These are phyloP conservation scores for Iris pallida DNA, from an alignment of 116 monocot species.

Conservation along the genomic window DNA sequence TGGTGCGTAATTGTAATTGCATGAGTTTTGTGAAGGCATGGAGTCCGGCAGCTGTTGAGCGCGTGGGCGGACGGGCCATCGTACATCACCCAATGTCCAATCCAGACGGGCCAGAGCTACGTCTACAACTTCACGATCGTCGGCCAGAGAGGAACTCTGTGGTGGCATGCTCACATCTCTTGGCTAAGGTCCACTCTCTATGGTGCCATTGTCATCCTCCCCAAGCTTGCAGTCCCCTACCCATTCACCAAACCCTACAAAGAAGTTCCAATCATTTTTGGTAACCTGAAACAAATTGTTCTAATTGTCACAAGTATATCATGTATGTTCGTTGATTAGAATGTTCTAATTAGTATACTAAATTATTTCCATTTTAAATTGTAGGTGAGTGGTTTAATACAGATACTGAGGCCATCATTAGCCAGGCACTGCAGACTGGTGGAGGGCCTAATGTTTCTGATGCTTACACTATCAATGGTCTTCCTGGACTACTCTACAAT, in stretches of 20 bases:
- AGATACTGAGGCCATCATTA: conserved; percentile 29
- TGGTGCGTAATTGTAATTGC: too few relatives aligned
- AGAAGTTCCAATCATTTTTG: conserved; percentile 29
- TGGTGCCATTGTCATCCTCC: conserved; percentile 28
- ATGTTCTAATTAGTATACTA: too few relatives aligned
- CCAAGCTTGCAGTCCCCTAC: conserved; percentile 16
- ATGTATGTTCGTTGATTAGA: too few relatives aligned
- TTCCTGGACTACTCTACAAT: conserved; percentile 32
- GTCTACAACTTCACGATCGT: conserved; percentile 19
- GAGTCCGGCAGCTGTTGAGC: conserved; percentile 19
- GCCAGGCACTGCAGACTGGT: conserved; percentile 27
- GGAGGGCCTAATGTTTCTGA: conserved; percentile 39
- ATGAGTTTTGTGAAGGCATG: conserved; percentile 20
- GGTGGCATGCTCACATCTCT: conserved; percentile 36
- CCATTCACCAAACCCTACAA: conserved; percentile 27
- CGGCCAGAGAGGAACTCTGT: conserved; percentile 25
- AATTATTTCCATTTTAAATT: too few relatives aligned
- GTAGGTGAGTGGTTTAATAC: conserved; percentile 37
- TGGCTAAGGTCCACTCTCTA: conserved; percentile 26
- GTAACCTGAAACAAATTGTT: not conserved
- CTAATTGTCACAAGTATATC: too few relatives aligned
- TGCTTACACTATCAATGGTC: conserved; percentile 33
- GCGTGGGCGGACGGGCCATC: conserved; percentile 31
- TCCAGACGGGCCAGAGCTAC: conserved; percentile 27
- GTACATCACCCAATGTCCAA: conserved; percentile 36